Evolutionary conservation across 2,329 filamentous ascomycete genomes (phyloP).

Genomic region (Fusarium sp.): DNA sequence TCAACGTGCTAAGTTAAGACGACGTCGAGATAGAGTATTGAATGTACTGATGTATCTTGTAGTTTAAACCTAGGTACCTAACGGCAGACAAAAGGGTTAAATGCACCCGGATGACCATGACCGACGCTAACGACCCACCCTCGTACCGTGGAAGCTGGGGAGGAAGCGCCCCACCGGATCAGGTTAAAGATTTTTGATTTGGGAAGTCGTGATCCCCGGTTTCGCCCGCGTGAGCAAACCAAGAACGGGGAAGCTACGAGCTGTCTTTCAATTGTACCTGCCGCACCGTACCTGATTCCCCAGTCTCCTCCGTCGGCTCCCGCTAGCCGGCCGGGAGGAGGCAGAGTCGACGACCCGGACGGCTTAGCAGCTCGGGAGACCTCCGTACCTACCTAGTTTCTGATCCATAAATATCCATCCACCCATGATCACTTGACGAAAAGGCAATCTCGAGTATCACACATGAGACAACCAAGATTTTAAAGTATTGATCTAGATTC

Average conservation of each 20-base stretch:
- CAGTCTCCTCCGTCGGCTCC: conserved; percentile 29
- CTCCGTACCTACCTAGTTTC: conserved; percentile 35
- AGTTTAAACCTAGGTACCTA: conserved; percentile 16
- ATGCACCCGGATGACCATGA: conserved; percentile 21
- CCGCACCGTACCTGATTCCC: conserved; percentile 11
- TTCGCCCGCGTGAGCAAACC: conserved; percentile 40
- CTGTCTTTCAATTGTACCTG: background rate
- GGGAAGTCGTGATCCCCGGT: conserved; percentile 39
- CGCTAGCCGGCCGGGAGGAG: conserved; percentile 25
- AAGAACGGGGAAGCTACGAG: conserved; percentile 10
- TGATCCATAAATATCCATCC: conserved; percentile 11
- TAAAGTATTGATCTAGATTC: conserved; percentile 3
- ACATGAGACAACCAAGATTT: conserved; percentile 8
- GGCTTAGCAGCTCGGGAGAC: conserved; percentile 30
- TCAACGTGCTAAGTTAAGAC: background rate
- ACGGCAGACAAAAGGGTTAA: conserved; percentile 36
- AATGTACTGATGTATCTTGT: background rate
- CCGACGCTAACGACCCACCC: conserved; percentile 11
- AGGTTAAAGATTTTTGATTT: conserved; percentile 28
- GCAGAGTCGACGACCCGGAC: conserved; percentile 8
- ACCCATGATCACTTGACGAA: conserved; percentile 23
- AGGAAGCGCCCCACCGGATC: conserved; percentile 24
- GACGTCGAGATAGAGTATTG: conserved; percentile 14
- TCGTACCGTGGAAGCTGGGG: conserved; percentile 33
- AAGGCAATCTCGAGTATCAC: conserved; percentile 5